Evolutionary conservation across 2,329 filamentous ascomycete species (phyloP), one percentile per base, ranked within the genome.

Genomic region (Cytospora paraplurivora): DNA sequence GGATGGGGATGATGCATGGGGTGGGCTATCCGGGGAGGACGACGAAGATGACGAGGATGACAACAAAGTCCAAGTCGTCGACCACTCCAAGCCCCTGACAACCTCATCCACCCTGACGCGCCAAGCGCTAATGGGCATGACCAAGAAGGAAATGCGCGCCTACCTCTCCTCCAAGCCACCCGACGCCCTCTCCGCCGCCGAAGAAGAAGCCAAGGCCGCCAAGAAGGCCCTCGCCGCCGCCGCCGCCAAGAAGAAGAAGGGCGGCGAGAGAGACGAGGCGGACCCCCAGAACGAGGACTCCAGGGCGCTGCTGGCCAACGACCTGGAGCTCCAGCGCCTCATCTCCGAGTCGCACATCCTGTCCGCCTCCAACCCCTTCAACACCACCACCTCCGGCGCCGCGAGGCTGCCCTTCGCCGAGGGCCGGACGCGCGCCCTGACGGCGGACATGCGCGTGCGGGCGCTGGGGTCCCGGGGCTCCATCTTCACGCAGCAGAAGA

Each of bases 311-410:
- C 83, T 98, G 19, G 93, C 93, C 74, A 93, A 97, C 75, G 95
- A 98, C 75, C 87, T 97, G 60, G 93, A 92, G 47, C 87, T 99
- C 15, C 94, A 97, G 75, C 89, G 93, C 54, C 87, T 99, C 49
- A 86, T 99, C 63, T 85, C 89, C 69, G 95, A 99, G 81, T 97
- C 93, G 0, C 93, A 97, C 76, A 88, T 98, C 66, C 87, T 98
- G 63, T 79, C 84, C 0, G 79, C 82, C 62, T 79, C 82, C 4
- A 81, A 83, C 52, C 81, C 83, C 19, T 72, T 75, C 65, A 72
- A 74, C 66, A 71, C 74, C 52, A 80, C 75, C 57, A 68, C 73
- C 51, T 73, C 76, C 17, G 70, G 78, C 52, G 73, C 77, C 49
- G 72, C 73, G 52, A 61, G 52, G 57, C 79, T 74, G 60, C 75